phyloP scores from a whole-genome alignment of 192 early-diverging fungal species.

The Rhizoclosmatium sp. region DNA sequence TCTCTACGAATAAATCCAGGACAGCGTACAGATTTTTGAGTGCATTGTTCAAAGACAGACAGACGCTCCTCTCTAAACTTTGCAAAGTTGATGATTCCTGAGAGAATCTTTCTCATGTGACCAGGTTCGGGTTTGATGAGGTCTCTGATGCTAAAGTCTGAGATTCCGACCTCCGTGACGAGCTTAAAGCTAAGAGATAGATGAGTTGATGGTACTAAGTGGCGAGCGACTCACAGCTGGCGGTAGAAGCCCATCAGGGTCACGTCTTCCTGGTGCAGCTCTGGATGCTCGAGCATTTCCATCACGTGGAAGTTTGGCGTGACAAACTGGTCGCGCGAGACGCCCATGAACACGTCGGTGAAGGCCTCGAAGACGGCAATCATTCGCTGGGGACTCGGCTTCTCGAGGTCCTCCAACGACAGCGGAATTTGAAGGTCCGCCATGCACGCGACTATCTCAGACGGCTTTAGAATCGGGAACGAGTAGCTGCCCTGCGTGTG shows the following conservation, averaged over 20 bases:
- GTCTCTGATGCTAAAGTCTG: constrained; percentile 81
- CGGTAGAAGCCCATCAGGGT: constrained; percentile 70
- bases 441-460: constrained; percentile 80
- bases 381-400: constrained; percentile 75
- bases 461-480: constrained; percentile 76
- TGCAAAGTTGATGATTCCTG: constrained; percentile 87
- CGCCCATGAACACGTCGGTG: constrained; percentile 72
- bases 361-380: constrained; percentile 76
- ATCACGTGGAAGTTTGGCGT: constrained; percentile 44
- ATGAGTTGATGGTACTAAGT: constrained; percentile 20
- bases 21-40: constrained; percentile 58
- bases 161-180: constrained; percentile 73
- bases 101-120: constrained; percentile 74
- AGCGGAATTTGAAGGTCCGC: constrained; percentile 78
- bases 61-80: constrained; percentile 87
- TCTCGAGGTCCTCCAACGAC: constrained; percentile 73
- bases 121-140: constrained; percentile 79
- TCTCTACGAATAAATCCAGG: too few relatives aligned
- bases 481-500: constrained; percentile 31
- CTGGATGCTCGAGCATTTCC: constrained; percentile 58
- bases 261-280: constrained; percentile 71
- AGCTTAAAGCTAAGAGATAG: constrained; percentile 57
- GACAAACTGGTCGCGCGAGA: constrained; percentile 60
- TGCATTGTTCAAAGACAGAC: constrained; percentile 69
- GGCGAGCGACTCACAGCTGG: constrained; percentile 58